phyloP scores from a whole-genome alignment of 345 rosid genomes.

The Durio zibethinus region DNA sequence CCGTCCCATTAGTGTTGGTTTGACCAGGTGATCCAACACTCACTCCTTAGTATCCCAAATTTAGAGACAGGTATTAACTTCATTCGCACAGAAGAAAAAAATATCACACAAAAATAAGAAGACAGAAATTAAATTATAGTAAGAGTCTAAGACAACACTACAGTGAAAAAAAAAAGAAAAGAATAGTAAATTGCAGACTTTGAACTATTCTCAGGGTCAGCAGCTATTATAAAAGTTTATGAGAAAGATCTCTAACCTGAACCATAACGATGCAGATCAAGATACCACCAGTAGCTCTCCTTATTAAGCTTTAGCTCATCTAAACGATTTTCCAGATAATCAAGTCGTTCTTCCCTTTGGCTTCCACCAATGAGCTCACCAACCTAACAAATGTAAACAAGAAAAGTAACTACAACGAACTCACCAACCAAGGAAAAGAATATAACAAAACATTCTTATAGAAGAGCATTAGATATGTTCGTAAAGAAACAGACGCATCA shows the following conservation, averaged over 20 bases:
- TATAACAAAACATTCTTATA: not conserved
- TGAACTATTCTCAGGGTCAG: not conserved
- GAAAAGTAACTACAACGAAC: not conserved
- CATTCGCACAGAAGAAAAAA: too few species aligned
- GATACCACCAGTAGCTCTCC: conserved; percentile 98
- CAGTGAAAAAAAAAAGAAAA: not conserved
- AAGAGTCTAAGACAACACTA: too few species aligned
- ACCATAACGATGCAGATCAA: conserved; percentile 90
- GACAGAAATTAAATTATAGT: too few species aligned
- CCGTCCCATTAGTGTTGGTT: not conserved
- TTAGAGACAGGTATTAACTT: not conserved
- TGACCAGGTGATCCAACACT: not conserved
- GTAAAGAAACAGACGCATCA: not conserved
- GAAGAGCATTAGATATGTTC: not conserved
- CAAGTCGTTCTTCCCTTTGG: conserved; percentile 96
- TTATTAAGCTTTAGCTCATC: conserved; percentile 72
- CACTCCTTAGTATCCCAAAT: not conserved
- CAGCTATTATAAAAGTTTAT: not conserved
- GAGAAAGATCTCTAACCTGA: conserved; percentile 56
- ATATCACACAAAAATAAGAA: too few species aligned
- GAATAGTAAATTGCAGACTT: not conserved
- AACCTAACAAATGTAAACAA: conserved; percentile 38
- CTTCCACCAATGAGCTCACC: conserved; percentile 99
- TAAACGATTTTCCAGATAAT: conserved; percentile 71
- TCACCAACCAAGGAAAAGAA: not conserved